Evolutionary conservation across 148 eudicot species (phyloP).

Genomic region (Fagopyrum homotropicum): DNA sequence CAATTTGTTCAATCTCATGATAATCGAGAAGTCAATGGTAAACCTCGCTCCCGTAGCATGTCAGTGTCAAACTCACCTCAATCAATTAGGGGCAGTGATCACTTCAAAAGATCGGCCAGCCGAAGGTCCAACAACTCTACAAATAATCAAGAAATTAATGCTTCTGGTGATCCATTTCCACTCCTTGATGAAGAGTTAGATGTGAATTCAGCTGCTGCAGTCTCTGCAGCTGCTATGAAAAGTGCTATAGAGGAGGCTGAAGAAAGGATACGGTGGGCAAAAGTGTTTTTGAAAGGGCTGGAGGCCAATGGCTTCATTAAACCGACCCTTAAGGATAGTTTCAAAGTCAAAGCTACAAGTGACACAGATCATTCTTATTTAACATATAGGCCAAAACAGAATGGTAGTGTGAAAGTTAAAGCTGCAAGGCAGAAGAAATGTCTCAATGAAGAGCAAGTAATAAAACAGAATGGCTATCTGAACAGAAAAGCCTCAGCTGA

Average conservation of each 20-base stretch:
- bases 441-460: not conserved
- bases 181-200: conserved; percentile 63
- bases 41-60: conserved; percentile 38
- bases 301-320: conserved; percentile 42
- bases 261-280: conserved; percentile 69
- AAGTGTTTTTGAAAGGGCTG: conserved; percentile 58
- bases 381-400: conserved; percentile 1
- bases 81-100: conserved; percentile 23
- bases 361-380: not conserved
- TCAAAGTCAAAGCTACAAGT: conserved; percentile 9
- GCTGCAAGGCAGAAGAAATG: conserved; percentile 3
- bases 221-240: conserved; percentile 70
- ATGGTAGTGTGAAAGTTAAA: conserved; percentile 9
- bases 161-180: conserved; percentile 31
- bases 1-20: conserved; percentile 29
- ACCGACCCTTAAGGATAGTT: conserved; percentile 33
- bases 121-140: conserved; percentile 30
- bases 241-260: conserved; percentile 83
- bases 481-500: conserved; percentile 31
- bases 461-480: not conserved
- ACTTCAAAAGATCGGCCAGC: conserved; percentile 27
- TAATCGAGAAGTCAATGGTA: conserved; percentile 26
- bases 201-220: conserved; percentile 75
- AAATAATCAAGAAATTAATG: conserved; percentile 27
- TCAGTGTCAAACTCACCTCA: conserved; percentile 42